phyloP scores from a whole-genome alignment of 1,139 yeast genomes.

The Yamadazyma oceani region DNA sequence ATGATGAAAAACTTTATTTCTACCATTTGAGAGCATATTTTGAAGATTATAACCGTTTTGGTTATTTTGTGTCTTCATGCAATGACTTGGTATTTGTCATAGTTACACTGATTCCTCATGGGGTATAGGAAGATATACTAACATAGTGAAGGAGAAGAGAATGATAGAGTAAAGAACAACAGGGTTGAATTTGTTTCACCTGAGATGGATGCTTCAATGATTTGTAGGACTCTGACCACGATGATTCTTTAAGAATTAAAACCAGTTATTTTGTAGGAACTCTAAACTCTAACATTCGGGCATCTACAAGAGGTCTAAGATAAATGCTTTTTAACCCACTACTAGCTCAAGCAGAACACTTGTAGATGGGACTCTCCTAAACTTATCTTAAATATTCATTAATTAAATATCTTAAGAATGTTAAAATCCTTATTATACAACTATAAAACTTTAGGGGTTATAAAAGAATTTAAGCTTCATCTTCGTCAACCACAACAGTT shows the following conservation, averaged over 20 bases:
- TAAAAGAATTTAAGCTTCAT: slow-evolving; percentile 55
- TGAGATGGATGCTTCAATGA: no score
- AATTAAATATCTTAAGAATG: slow-evolving; percentile 13
- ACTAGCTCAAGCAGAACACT: no score
- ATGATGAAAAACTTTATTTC: slow-evolving; percentile 26
- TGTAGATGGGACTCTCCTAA: no score
- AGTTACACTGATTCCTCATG: slow-evolving; percentile 45
- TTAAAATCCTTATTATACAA: slow-evolving; percentile 18
- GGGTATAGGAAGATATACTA: slow-evolving; percentile 5
- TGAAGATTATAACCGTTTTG: slow-evolving; percentile 43
- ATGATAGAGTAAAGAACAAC: neutral
- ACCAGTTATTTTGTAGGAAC: no score
- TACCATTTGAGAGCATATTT: slow-evolving; percentile 40
- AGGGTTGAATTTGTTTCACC: no score
- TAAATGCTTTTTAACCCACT: no score
- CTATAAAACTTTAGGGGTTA: slow-evolving; percentile 9
- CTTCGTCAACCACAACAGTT: slow-evolving; percentile 95
- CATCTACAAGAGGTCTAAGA: no score
- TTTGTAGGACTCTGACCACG: no score
- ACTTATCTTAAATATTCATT: slow-evolving; percentile 12
- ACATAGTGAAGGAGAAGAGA: slow-evolving; percentile 1
- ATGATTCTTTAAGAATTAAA: no score
- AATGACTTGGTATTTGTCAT: slow-evolving; percentile 53
- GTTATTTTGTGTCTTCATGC: slow-evolving; percentile 38
- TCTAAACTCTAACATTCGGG: no score